Conservation (phyloP, 2,329 filamentous ascomycete species). For the Leptographium galeiforme region DNA sequence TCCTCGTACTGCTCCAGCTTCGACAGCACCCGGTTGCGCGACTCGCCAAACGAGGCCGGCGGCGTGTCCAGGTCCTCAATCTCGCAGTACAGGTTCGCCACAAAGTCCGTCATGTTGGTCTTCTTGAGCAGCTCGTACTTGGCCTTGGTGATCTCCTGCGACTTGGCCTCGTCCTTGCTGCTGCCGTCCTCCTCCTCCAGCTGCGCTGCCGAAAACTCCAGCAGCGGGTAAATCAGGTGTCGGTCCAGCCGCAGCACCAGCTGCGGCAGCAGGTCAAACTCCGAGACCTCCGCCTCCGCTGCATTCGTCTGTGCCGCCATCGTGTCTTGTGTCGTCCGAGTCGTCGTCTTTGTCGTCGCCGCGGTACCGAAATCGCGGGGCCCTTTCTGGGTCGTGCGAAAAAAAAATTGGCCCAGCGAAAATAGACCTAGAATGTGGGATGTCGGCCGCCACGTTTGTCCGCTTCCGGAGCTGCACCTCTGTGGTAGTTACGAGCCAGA, state of each 20-base stretch:
- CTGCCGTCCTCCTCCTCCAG: constrained; percentile 59
- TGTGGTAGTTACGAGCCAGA: background rate
- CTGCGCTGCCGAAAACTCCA: constrained; percentile 78
- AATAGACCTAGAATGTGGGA: constrained; percentile 8
- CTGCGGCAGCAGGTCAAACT: constrained; percentile 57
- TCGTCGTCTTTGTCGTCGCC: no score
- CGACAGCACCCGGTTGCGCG: constrained; percentile 77
- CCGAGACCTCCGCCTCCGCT: constrained; percentile 10
- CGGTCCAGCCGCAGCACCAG: constrained; percentile 87
- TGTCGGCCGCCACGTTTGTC: background rate
- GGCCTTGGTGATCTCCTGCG: constrained; percentile 62
- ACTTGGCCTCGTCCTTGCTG: constrained; percentile 36
- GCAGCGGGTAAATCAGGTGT: constrained; percentile 89
- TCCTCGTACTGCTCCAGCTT: constrained; percentile 74
- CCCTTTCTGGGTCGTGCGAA: background rate
- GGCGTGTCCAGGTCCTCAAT: constrained; percentile 66
- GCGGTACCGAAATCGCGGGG: background rate
- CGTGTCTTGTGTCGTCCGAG: background rate
- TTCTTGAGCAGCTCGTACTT: constrained; percentile 92
- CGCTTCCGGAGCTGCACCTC: no score
- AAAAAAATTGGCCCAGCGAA: constrained; percentile 4
- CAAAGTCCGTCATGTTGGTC: constrained; percentile 98
- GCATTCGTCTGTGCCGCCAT: constrained; percentile 7
- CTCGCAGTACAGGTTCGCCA: constrained; percentile 81
- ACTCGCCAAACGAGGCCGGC: constrained; percentile 75